These are phyloP conservation scores for Athelia psychrophila DNA, from an alignment of 1,284 basidiomycete genomes.

Conservation along the genomic window DNA sequence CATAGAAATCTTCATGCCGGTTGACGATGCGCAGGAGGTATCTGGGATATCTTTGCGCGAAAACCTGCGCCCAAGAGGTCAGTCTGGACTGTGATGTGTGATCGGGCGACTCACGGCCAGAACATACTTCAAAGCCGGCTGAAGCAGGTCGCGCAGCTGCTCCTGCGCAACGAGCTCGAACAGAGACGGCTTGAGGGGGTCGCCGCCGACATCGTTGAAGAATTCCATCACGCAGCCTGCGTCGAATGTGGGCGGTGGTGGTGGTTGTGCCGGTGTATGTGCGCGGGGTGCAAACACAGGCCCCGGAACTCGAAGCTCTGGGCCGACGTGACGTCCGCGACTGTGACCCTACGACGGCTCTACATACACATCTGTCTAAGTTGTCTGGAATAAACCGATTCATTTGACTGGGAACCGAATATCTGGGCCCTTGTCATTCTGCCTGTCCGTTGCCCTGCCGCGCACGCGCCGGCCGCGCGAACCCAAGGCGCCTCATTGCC, in stretches of 20 bases:
- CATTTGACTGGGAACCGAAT: no score
- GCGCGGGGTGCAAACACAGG: no score
- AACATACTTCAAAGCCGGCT: constrained; percentile 95
- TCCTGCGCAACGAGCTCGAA: constrained; percentile 97
- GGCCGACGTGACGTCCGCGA: neutral
- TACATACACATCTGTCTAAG: no score
- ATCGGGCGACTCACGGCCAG: constrained; percentile 63
- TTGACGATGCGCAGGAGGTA: constrained; percentile 93
- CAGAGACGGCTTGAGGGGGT: constrained; percentile 82
- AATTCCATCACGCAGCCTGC: constrained; percentile 62
- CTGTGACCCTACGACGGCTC: no score
- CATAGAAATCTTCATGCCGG: constrained; percentile 95
- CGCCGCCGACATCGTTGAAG: constrained; percentile 69
- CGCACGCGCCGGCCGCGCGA: neutral
- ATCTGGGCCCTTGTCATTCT: no score
- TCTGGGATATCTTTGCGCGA: constrained; percentile 93
- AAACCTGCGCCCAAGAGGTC: constrained; percentile 58
- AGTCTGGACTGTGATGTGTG: neutral
- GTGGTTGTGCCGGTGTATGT: no score
- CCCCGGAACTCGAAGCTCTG: neutral
- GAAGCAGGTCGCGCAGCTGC: constrained; percentile 88
- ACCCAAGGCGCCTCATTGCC: neutral
- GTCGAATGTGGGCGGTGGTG: neutral
- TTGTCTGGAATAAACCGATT: no score
- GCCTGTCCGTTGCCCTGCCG: no score